Percentiles rank a stretch among this genome's conserved stretches.
Conservation (phyloP, 257 asterid genomes). For the Agastache rugosa region DNA sequence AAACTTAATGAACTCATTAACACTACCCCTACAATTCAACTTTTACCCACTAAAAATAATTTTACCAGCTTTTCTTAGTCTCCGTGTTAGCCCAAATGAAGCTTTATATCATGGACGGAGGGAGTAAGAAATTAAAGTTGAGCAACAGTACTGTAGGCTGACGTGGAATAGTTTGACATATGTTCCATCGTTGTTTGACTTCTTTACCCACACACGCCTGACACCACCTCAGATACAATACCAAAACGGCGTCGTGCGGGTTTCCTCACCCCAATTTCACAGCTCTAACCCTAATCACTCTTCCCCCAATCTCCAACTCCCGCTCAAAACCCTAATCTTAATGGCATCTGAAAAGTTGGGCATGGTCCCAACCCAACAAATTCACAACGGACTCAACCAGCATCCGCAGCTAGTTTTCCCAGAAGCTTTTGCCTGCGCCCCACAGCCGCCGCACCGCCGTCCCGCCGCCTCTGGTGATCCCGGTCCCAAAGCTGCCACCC, state of each 20-base stretch:
- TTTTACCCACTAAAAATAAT: too few species aligned
- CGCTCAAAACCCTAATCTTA: slow-evolving; percentile 30
- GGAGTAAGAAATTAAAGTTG: too few species aligned
- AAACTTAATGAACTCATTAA: too few species aligned
- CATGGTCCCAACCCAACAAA: slow-evolving; percentile 56
- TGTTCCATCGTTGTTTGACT: slow-evolving; percentile 7
- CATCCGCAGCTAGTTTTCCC: slow-evolving; percentile 71
- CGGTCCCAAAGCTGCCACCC: slow-evolving; percentile 58
- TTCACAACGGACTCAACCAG: slow-evolving; percentile 56
- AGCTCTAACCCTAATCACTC: slow-evolving; percentile 31
- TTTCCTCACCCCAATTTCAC: slow-evolving; percentile 29
- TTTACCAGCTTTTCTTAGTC: too few species aligned
- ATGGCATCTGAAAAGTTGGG: slow-evolving; percentile 80
- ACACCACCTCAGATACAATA: not conserved
- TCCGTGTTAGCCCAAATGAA: too few species aligned
- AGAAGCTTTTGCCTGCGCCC: slow-evolving; percentile 51
- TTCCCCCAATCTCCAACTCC: slow-evolving; percentile 11
- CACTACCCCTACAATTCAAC: too few species aligned
- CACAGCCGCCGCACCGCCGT: slow-evolving; percentile 55
- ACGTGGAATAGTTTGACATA: not conserved
- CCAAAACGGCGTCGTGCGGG: slow-evolving; percentile 36
- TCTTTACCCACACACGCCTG: not conserved
- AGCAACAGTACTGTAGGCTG: too few species aligned
- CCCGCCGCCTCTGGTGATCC: slow-evolving; percentile 48
- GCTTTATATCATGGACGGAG: too few species aligned